These are phyloP conservation scores for Trichoderma erinaceum DNA, from an alignment of 495 filamentous ascomycete genomes.

Conservation along the genomic window DNA sequence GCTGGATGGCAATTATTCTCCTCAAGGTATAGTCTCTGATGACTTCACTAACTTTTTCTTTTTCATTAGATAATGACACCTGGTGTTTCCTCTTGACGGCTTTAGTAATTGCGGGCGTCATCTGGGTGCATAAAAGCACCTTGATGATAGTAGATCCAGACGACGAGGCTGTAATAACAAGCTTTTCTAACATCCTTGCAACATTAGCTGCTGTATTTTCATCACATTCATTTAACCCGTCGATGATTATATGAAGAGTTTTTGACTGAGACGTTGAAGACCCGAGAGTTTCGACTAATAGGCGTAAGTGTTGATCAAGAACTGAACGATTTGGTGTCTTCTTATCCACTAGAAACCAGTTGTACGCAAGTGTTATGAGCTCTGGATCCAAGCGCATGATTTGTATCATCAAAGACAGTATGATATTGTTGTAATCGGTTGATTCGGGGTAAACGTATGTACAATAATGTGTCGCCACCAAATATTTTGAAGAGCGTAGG, in stretches of 20 bases:
- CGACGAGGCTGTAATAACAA: slow-evolving; percentile 12
- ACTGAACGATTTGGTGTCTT: slow-evolving; percentile 17
- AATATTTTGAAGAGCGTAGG: slow-evolving; percentile 15
- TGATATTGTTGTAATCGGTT: slow-evolving; percentile 25
- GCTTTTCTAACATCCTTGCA: slow-evolving; percentile 22
- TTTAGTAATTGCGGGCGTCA: slow-evolving; percentile 12
- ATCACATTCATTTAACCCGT: slow-evolving; percentile 31
- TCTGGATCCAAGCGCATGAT: slow-evolving; percentile 22
- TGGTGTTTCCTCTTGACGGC: slow-evolving; percentile 18
- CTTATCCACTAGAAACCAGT: slow-evolving; percentile 20
- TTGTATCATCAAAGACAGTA: slow-evolving; percentile 28
- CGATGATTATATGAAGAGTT: slow-evolving; percentile 24
- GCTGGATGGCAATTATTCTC: background rate
- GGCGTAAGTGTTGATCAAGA: slow-evolving; percentile 23
- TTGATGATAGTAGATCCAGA: slow-evolving; percentile 21
- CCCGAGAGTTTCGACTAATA: slow-evolving; percentile 15
- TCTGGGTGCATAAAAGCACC: slow-evolving; percentile 23
- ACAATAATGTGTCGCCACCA: slow-evolving; percentile 28
- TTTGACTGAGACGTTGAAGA: slow-evolving; percentile 15
- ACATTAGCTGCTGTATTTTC: slow-evolving; percentile 20
- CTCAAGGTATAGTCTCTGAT: slow-evolving; percentile 20
- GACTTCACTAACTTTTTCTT: slow-evolving; percentile 18
- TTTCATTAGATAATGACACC: slow-evolving; percentile 28
- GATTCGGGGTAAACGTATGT: slow-evolving; percentile 26
- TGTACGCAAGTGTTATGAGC: slow-evolving; percentile 24